These are phyloP conservation scores for Albizia julibrissin DNA, from an alignment of 306 rosid genomes.

Conservation along the genomic window DNA sequence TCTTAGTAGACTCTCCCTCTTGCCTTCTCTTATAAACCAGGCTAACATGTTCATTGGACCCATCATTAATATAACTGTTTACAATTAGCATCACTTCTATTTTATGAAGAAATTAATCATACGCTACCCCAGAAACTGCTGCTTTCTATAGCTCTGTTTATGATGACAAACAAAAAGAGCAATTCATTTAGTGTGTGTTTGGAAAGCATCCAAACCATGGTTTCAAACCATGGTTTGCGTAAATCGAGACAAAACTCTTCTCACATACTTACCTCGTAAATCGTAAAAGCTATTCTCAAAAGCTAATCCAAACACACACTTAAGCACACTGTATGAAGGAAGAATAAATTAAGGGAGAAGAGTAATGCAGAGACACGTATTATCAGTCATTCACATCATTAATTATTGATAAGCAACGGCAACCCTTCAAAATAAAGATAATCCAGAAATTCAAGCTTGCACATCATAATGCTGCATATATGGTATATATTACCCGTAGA, in stretches of 20 bases:
- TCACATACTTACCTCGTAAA: too few species aligned
- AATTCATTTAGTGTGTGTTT: too few species aligned
- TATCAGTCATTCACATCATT: conserved; percentile 21
- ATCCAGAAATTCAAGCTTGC: conserved; percentile 22
- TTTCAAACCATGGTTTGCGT: too few species aligned
- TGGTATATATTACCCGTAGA: conserved; percentile 75
- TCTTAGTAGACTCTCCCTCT: neutral
- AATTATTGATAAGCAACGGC: conserved; percentile 6
- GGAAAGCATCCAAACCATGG: too few species aligned
- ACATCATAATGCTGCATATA: conserved; percentile 23
- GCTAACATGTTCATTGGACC: neutral
- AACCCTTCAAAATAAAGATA: conserved; percentile 22
- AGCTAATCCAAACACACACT: too few species aligned
- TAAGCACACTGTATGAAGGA: conserved; percentile 14
- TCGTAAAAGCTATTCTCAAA: too few species aligned
- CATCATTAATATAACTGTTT: neutral
- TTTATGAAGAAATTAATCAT: conserved; percentile 24
- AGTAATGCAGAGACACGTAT: conserved; percentile 22
- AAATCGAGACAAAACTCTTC: too few species aligned
- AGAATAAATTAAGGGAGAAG: neutral
- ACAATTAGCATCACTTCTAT: conserved; percentile 19
- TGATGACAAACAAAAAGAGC: conserved; percentile 3
- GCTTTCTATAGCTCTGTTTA: conserved; percentile 13
- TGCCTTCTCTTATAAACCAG: neutral
- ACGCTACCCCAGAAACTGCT: conserved; percentile 11